Base-by-base conservation (phyloP, 306 rosid species). In the Heteromeles arbutifolia region DNA sequence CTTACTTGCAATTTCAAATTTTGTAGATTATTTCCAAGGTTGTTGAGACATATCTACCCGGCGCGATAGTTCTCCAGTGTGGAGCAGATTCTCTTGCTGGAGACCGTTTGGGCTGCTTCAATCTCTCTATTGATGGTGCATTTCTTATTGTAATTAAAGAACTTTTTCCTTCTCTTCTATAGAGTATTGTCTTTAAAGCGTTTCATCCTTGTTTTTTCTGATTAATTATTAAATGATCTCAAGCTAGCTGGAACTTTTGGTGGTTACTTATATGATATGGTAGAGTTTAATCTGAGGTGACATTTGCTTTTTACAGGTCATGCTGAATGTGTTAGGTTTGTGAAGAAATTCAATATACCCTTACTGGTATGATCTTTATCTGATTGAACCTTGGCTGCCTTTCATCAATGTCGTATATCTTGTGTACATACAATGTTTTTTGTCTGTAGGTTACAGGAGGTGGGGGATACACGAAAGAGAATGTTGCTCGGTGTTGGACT, bases 11-110 rank as follows among this genome's bases (percentile, higher is more conserved):
- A 85, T 65, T 82, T 76, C 69, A 11, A 73, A 62, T 81, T 54
- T 63, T 77, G 83, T 80, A 95, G 99, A 89, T 95, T 82, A 90
- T 95, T 74, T 89, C 99, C 76, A 92, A 92, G 95, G 99, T 95
- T 67, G 92, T 95, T 81, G 99, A 92, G 88, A 95, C 86, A 78
- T 95, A 95, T 84, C 91, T 68, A 79, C 99, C 99, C 37, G 97
- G 99, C 58, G 97, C 66, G 32, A 90, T 95, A 84, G 97, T 95
- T 86, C 99, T 95, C 74, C 99, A 95, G 76, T 95, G 99, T 83
- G 99, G 99, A 83, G 99, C 99, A 39, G 99, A 95, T 88, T 95
- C 99, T 1, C 93, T 95, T 77, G 97, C 99, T 77, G 97, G 97
- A 70, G 99, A 95, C 78, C 97, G 99, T 82, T 84, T 95, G 87